Percentiles rank a stretch among this genome's conserved stretches.
phyloP scores from a whole-genome alignment of 495 filamentous ascomycete species.

The Penicillium arizonense region DNA sequence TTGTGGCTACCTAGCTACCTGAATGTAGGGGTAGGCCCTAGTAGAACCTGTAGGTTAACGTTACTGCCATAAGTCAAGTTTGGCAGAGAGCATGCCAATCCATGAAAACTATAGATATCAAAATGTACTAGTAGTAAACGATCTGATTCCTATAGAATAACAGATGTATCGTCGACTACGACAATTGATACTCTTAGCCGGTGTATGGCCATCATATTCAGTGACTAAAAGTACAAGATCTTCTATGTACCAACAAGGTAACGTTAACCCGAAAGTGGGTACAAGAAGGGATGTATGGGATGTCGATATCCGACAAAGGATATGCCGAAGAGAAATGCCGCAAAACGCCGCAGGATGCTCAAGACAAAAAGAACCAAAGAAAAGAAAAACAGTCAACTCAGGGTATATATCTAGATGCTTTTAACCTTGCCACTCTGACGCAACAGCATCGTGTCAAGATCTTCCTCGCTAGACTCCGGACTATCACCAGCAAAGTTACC shows the following conservation, averaged over 20 bases:
- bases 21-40: too few relatives aligned
- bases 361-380: slow-evolving; percentile 4
- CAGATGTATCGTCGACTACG: too few relatives aligned
- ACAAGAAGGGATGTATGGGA: not conserved
- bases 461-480: slow-evolving; percentile 26
- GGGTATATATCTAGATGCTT: slow-evolving; percentile 23
- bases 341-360: slow-evolving; percentile 15
- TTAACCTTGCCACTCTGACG: slow-evolving; percentile 29
- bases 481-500: slow-evolving; percentile 42
- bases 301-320: slow-evolving; percentile 5
- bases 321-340: slow-evolving; percentile 15
- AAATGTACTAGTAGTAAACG: too few relatives aligned
- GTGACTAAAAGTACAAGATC: not conserved
- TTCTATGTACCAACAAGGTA: not conserved
- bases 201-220: too few relatives aligned
- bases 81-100: too few relatives aligned
- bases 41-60: too few relatives aligned
- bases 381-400: slow-evolving; percentile 9
- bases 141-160: too few relatives aligned
- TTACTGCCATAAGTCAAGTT: too few relatives aligned
- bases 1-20: too few relatives aligned
- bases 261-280: not conserved
- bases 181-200: too few relatives aligned
- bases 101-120: too few relatives aligned
- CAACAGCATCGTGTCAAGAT: slow-evolving; percentile 19